These are phyloP conservation scores for Aurifilum marmelostoma DNA, from an alignment of 2,329 filamentous ascomycete species.

Conservation along the genomic window DNA sequence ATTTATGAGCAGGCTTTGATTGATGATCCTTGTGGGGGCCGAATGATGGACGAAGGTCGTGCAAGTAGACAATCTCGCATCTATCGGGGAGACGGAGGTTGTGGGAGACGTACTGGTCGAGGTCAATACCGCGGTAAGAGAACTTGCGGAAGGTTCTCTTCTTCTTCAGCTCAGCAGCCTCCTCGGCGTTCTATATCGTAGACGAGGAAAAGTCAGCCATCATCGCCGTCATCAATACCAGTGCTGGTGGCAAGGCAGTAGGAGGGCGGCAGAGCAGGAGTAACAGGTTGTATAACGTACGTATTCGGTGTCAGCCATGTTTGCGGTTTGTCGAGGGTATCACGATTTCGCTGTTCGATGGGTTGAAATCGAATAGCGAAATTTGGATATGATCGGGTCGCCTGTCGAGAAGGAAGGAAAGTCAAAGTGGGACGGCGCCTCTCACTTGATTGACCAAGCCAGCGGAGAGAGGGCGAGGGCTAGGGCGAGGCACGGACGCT, in stretches of 20 bases:
- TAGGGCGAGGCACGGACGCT: conserved; percentile 12
- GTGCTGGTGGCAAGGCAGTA: not conserved
- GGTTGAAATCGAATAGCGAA: conserved; percentile 41
- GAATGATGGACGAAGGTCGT: conserved; percentile 14
- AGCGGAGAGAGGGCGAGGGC: conserved; percentile 10
- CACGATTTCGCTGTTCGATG: conserved; percentile 44
- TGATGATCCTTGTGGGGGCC: not conserved
- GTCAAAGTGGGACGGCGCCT: conserved; percentile 26
- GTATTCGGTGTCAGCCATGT: conserved; percentile 70
- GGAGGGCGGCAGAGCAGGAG: not conserved
- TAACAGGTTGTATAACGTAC: conserved; percentile 35
- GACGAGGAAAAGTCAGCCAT: conserved; percentile 25
- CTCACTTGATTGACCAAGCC: conserved; percentile 10
- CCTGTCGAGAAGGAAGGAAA: conserved; percentile 22
- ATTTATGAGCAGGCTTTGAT: not conserved
- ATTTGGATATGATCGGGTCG: conserved; percentile 28
- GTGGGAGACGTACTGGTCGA: conserved; percentile 82
- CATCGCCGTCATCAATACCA: conserved; percentile 21
- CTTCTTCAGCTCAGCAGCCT: conserved; percentile 99
- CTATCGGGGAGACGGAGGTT: not conserved
- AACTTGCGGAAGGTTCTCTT: conserved; percentile 99
- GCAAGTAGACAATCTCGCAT: not conserved
- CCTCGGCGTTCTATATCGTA: conserved; percentile 79
- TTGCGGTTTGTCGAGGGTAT: conserved; percentile 51
- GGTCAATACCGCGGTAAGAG: conserved; percentile 98